Conservation (phyloP, 2,329 filamentous ascomycete genomes). For the Ascochyta pisi region DNA sequence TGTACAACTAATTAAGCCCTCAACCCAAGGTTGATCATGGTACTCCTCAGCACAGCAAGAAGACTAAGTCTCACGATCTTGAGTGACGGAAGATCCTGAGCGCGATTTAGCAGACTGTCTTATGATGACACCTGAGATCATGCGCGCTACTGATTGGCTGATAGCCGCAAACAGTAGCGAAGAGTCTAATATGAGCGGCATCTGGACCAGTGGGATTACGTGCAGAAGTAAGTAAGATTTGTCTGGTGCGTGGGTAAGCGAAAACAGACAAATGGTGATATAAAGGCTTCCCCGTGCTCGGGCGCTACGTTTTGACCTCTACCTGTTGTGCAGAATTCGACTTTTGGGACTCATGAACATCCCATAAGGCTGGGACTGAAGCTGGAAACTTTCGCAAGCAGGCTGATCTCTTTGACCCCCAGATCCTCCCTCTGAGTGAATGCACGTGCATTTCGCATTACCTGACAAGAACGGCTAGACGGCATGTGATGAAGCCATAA, state of each 20-base stretch:
- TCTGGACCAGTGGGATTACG: conserved; percentile 9
- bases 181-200: neutral
- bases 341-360: neutral
- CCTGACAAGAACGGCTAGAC: conserved; percentile 24
- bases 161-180: conserved; percentile 8
- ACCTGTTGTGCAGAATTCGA: neutral
- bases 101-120: neutral
- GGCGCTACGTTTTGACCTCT: neutral
- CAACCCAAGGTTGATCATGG: neutral
- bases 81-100: neutral
- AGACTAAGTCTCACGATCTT: neutral
- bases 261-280: conserved; percentile 11
- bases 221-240: conserved; percentile 10
- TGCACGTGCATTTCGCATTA: conserved; percentile 37
- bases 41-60: neutral
- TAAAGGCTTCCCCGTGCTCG: conserved; percentile 8
- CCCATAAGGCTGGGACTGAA: neutral
- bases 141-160: conserved; percentile 2
- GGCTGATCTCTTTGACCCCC: conserved; percentile 9
- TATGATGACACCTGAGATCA: neutral
- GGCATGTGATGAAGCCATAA: conserved; percentile 19
- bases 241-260: conserved; percentile 16
- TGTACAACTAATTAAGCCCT: neutral
- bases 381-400: neutral
- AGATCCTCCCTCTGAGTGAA: neutral